These are phyloP conservation scores for Aethionema arabicum DNA, from an alignment of 345 rosid species.

Conservation along the genomic window DNA sequence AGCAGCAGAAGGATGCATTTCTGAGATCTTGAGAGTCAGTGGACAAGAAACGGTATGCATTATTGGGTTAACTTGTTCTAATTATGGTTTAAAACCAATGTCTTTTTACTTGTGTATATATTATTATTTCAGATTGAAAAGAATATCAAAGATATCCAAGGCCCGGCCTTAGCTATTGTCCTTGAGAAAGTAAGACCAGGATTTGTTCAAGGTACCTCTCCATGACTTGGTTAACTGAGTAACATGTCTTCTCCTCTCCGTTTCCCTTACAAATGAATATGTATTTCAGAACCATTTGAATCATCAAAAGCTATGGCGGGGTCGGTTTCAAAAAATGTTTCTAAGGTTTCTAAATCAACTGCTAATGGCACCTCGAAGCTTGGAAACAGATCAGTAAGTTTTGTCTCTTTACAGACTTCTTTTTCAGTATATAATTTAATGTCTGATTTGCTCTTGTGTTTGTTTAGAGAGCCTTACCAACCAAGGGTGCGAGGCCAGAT, in stretches of 20 bases:
- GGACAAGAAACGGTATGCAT: slow-evolving; percentile 71
- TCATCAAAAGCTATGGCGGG: slow-evolving; percentile 52
- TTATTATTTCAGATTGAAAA: slow-evolving; percentile 61
- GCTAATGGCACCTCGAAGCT: slow-evolving; percentile 69
- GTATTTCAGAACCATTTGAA: slow-evolving; percentile 55
- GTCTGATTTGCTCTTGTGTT: slow-evolving; percentile 31
- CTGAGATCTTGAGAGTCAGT: slow-evolving; percentile 76
- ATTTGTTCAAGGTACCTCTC: slow-evolving; percentile 61
- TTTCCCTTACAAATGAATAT: slow-evolving; percentile 29
- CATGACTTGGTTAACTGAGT: slow-evolving; percentile 18
- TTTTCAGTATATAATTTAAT: slow-evolving; percentile 17
- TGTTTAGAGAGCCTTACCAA: slow-evolving; percentile 64
- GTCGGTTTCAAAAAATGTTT: slow-evolving; percentile 51
- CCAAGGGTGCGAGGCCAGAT: slow-evolving; percentile 71
- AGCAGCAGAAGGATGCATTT: slow-evolving; percentile 87
- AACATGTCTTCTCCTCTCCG: slow-evolving; percentile 8
- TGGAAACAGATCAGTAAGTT: slow-evolving; percentile 69
- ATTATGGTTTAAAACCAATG: slow-evolving; percentile 7
- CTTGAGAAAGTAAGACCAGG: slow-evolving; percentile 78
- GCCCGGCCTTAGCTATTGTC: slow-evolving; percentile 82
- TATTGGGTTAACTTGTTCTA: slow-evolving; percentile 15
- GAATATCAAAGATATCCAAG: slow-evolving; percentile 78
- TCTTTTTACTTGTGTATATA: slow-evolving; percentile 10
- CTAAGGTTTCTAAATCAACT: slow-evolving; percentile 60
- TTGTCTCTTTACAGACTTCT: slow-evolving; percentile 16